Base-by-base conservation (phyloP, 441 rosid genomes). In the Populus hybrid region DNA sequence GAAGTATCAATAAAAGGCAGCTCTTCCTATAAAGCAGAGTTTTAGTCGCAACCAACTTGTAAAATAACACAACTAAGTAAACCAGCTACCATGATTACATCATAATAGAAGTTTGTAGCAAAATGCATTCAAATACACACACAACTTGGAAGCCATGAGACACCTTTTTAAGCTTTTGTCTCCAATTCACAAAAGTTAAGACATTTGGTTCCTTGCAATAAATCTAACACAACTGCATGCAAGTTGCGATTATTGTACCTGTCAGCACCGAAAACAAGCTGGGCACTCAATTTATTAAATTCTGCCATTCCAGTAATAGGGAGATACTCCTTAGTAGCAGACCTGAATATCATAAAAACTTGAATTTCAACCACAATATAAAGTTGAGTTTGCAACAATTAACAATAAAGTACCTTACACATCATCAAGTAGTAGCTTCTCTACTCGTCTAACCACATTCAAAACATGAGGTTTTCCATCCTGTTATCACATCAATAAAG, bases 381-480 rank as follows among this genome's bases (percentile, higher is more conserved):
- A 36, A 21, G 21, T 28, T 38, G 71, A 63, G 14, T 16, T 9
- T 35, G 21, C 70, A 26, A 68, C 18, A 53, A 38, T 10, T 9
- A 65, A 26, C 35, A 59, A 18, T 70, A 64, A 64, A 66, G 77
- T 29, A 73, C 26, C 26, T 87, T 81, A 74, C 69, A 26, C 61
- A 87, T 94, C 92, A 82, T 83, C 88, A 73, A 91, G 81, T 76
- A 92, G 89, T 81, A 86, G 90, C 82, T 88, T 90, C 85, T 92
- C 97, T 24, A 92, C 97, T 83, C 80, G 83, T 85, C 94, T 91
- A 78, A 94, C 98, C 21, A 90, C 98, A 84, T 87, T 87, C 74
- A 91, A 86, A 76, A 94, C 91, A 75, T 90, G 92, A 78, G 98
- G 95, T 31, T 91, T 91, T 66, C 98, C 98, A 83, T 94, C 95